Percentiles rank a stretch among this genome's conserved stretches.
Evolutionary conservation across 306 rosid genomes (phyloP).

Genomic region (Cucurbita pepo): DNA sequence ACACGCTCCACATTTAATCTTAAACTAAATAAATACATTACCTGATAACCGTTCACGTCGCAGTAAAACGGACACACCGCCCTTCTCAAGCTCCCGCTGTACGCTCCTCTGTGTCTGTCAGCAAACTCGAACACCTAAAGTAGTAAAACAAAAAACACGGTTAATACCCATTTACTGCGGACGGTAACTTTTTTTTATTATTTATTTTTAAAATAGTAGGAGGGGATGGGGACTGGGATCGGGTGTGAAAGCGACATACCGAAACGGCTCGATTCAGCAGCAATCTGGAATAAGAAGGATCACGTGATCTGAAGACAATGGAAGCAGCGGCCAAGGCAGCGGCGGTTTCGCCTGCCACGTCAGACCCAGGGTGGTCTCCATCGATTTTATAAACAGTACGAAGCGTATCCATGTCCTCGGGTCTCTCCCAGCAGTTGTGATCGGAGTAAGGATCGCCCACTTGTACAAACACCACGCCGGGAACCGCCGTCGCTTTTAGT

Average conservation of each 20-base stretch:
- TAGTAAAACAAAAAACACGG: not conserved
- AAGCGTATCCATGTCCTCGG: slow-evolving; percentile 92
- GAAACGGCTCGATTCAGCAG: slow-evolving; percentile 90
- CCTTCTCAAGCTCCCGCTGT: slow-evolving; percentile 56
- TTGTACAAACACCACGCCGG: slow-evolving; percentile 68
- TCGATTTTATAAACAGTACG: slow-evolving; percentile 67
- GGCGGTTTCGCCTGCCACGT: slow-evolving; percentile 96
- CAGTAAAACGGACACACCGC: slow-evolving; percentile 96
- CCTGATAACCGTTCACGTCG: slow-evolving; percentile 90
- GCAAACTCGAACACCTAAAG: slow-evolving; percentile 86
- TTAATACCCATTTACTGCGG: not conserved
- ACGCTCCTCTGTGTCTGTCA: slow-evolving; percentile 87
- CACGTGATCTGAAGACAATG: slow-evolving; percentile 95
- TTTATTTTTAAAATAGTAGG: not conserved
- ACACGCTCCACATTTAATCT: slow-evolving; percentile 10
- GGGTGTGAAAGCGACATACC: slow-evolving; percentile 45
- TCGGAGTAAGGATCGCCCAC: slow-evolving; percentile 79
- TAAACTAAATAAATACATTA: not conserved
- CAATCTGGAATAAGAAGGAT: slow-evolving; percentile 57
- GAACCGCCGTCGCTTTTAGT: slow-evolving; percentile 55
- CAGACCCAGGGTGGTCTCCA: slow-evolving; percentile 74
- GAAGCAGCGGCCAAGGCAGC: slow-evolving; percentile 98
- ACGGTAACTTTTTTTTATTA: not conserved
- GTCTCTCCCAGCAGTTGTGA: slow-evolving; percentile 96
- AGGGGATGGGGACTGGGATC: not conserved